A percentile compares a stretch with the other conserved stretches of the same genome.
Evolutionary conservation across 768 basidiomycete genomes (phyloP).

Genomic region (Auriculariales sp.): DNA sequence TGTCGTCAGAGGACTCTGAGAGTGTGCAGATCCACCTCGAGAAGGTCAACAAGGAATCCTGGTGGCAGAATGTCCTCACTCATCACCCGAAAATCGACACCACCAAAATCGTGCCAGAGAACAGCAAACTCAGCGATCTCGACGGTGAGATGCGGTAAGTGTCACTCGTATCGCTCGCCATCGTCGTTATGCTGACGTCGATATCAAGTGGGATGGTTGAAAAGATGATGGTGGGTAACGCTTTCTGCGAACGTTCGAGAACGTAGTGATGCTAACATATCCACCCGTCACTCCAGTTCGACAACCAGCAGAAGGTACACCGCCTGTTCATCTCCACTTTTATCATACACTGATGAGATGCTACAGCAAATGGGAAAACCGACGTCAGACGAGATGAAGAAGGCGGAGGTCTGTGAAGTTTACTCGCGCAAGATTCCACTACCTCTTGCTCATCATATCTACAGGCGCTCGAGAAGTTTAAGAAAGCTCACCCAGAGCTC

Average conservation of each 20-base stretch:
- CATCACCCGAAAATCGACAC: slow-evolving; percentile 97
- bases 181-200: slow-evolving; percentile 1
- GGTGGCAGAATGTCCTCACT: slow-evolving; percentile 96
- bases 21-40: slow-evolving; percentile 65
- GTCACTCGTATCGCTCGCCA: neutral
- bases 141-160: slow-evolving; percentile 83
- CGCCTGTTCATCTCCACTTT: neutral
- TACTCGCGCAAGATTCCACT: neutral
- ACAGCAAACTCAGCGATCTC: slow-evolving; percentile 90
- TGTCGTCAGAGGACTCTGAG: slow-evolving; percentile 58
- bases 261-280: neutral
- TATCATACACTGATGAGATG: neutral
- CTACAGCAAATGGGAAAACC: slow-evolving; percentile 86
- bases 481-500: slow-evolving; percentile 79
- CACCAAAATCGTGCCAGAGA: slow-evolving; percentile 85
- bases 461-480: slow-evolving; percentile 78
- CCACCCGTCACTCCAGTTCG: slow-evolving; percentile 15
- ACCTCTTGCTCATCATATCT: slow-evolving; percentile 2
- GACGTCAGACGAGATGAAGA: slow-evolving; percentile 87
- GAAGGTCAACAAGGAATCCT: slow-evolving; percentile 75
- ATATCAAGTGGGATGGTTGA: slow-evolving; percentile 81
- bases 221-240: slow-evolving; percentile 91
- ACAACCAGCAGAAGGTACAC: slow-evolving; percentile 26
- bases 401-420: slow-evolving; percentile 51
- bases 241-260: slow-evolving; percentile 4